Base-by-base conservation (phyloP, 108 stramenopile genomes). In the Parmales sp. region DNA sequence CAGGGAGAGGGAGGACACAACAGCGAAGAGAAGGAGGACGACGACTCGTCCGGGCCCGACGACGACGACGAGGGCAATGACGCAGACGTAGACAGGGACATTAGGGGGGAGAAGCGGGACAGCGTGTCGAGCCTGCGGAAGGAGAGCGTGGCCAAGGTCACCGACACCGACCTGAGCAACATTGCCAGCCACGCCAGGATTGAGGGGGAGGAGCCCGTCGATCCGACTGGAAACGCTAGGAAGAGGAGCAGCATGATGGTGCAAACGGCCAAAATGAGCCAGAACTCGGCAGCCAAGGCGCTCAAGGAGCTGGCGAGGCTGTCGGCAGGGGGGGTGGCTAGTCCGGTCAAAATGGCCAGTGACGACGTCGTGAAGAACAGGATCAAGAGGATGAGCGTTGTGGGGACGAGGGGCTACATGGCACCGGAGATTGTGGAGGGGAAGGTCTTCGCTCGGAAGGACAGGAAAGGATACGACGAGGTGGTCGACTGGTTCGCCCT, bases 361-460 rank as follows among this genome's bases (percentile, higher is more conserved):
- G 36, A 34, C 54, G 31, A 28, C 13, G 54, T 34, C 31, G 54
- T 34, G 31, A 20, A 60, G 26, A 60, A 60, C 6, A 11, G 31
- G 11, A 60, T 60, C 28, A 60, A 60, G 54, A 11, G 54, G 36
- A 34, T 60, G 54, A 19, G n/a, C 13, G 54, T 60, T 1, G 54
- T 60, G 11, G 76, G 76, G 2, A 77, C 76, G 13, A 67, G 72
- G 1, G 76, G 76, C 1, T 77, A 65, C 39, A 60, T 72, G 31
- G 72, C 76, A 34, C 76, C 76, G 8, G 76, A 77, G 43, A 72
- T 72, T 45, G 72, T 77, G n/a, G 54, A 71, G 8, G 72, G 69
- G 34, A 54, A 72, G 39, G 68, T 38, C 39, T 48, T 71, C 13
- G 66, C 68, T 13, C 66, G 72, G 29, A 37, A 18, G 38, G 54